These are phyloP conservation scores for Annona cherimola DNA, from an alignment of 164 flowering plant species.

Conservation along the genomic window DNA sequence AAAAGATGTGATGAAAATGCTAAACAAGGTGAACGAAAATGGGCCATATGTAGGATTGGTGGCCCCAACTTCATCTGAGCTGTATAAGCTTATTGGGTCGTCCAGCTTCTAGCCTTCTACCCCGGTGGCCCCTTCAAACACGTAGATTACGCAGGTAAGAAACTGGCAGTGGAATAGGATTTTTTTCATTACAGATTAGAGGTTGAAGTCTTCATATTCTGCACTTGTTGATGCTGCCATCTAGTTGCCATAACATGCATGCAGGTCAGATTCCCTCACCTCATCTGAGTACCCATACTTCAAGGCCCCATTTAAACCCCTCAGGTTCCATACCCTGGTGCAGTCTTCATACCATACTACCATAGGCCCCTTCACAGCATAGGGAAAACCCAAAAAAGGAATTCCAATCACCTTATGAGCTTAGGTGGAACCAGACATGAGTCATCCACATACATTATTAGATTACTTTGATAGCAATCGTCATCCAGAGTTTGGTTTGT, in stretches of 20 bases:
- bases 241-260: neutral
- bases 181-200: neutral
- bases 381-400: too few species aligned
- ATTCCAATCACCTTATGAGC: too few species aligned
- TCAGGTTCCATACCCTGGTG: too few species aligned
- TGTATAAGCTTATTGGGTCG: slow-evolving; percentile 59
- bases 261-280: neutral
- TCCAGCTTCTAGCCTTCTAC: slow-evolving; percentile 33
- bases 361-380: too few species aligned
- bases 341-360: too few species aligned
- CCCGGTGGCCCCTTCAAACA: slow-evolving; percentile 12
- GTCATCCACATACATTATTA: too few species aligned
- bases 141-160: slow-evolving; percentile 48
- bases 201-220: neutral
- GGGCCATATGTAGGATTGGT: slow-evolving; percentile 60
- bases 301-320: too few species aligned
- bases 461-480: neutral
- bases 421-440: neutral
- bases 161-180: neutral
- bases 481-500: neutral
- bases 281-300: neutral
- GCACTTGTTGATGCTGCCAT: neutral
- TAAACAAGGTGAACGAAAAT: slow-evolving; percentile 26
- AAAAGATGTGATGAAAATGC: slow-evolving; percentile 1
- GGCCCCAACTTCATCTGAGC: slow-evolving; percentile 51